Conservation (phyloP, 257 asterid genomes). For the Solanum sitiens region DNA sequence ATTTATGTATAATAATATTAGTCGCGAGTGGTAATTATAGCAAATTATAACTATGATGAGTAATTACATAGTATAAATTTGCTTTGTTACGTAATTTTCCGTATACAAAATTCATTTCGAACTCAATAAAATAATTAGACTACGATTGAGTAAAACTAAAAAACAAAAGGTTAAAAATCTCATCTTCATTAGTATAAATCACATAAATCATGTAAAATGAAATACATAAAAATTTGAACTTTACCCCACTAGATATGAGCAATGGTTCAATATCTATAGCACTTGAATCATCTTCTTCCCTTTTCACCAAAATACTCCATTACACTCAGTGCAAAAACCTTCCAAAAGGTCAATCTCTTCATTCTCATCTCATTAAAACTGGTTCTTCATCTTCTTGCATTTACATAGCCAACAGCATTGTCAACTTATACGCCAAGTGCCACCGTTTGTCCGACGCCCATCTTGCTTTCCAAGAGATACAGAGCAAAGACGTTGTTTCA, state of each 20-base stretch:
- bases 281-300: slow-evolving; percentile 27
- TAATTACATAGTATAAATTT: too few relatives aligned
- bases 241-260: slow-evolving; percentile 25
- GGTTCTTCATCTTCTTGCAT: slow-evolving; percentile 33
- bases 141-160: neutral
- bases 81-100: too few relatives aligned
- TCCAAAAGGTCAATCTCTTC: slow-evolving; percentile 40
- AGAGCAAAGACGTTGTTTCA: slow-evolving; percentile 35
- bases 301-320: slow-evolving; percentile 39
- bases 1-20: too few relatives aligned
- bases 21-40: too few relatives aligned
- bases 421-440: slow-evolving; percentile 70
- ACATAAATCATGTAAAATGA: neutral
- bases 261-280: slow-evolving; percentile 16
- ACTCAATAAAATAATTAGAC: neutral
- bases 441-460: slow-evolving; percentile 42
- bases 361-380: slow-evolving; percentile 57
- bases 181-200: neutral
- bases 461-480: slow-evolving; percentile 39
- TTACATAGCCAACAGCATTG: slow-evolving; percentile 42
- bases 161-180: neutral
- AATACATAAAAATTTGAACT: neutral
- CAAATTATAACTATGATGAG: too few relatives aligned
- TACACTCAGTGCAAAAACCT: slow-evolving; percentile 32
- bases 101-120: too few relatives aligned